Evolutionary conservation across 257 asterid genomes (phyloP).

Genomic region (Solanum clarkiae): DNA sequence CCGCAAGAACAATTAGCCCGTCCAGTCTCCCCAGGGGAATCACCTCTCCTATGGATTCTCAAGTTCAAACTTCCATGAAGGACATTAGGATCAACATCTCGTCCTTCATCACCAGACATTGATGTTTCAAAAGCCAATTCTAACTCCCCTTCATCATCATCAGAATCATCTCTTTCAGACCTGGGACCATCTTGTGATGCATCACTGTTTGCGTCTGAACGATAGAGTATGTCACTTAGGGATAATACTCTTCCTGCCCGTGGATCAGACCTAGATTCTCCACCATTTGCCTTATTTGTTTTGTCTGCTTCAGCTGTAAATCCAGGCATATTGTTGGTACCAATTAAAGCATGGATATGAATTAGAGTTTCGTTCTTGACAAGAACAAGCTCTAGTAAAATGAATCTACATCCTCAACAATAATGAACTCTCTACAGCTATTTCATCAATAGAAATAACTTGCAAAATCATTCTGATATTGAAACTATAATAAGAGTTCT

Average conservation of each 20-base stretch:
- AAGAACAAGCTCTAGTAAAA: neutral
- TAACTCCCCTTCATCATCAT: conserved; percentile 68
- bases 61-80: conserved; percentile 62
- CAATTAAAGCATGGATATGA: neutral
- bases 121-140: conserved; percentile 78
- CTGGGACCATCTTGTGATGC: conserved; percentile 44
- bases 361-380: neutral
- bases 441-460: neutral
- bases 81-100: conserved; percentile 34
- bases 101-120: conserved; percentile 48
- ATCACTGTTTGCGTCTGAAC: conserved; percentile 61
- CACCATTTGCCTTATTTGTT: conserved; percentile 33
- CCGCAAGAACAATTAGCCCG: conserved; percentile 34
- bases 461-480: neutral
- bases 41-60: conserved; percentile 52
- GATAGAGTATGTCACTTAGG: conserved; percentile 75
- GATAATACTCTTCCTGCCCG: conserved; percentile 57
- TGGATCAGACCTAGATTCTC: conserved; percentile 39
- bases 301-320: conserved; percentile 67
- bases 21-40: conserved; percentile 37
- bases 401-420: neutral
- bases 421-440: neutral
- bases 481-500: neutral
- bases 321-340: conserved; percentile 8
- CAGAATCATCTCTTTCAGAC: conserved; percentile 77